Conservation (phyloP, 2,329 filamentous ascomycete genomes). For the Sporothrix variecibatus region DNA sequence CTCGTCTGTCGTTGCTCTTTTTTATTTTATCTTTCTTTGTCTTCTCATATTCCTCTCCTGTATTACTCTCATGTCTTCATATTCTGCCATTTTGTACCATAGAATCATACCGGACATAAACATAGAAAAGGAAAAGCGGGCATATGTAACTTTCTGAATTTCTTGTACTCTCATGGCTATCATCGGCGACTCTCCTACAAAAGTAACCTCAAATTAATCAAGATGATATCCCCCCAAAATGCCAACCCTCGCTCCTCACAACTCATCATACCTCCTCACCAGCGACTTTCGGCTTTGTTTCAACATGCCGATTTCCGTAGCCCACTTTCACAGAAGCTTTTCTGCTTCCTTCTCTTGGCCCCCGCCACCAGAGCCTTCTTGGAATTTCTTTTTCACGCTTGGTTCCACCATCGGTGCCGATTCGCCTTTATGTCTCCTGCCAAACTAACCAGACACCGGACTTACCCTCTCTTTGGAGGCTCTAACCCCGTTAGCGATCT, state of each 20-base stretch:
- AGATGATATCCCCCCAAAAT: neutral
- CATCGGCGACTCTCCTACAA: conserved; percentile 2
- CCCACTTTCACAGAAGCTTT: neutral
- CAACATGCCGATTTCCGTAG: neutral
- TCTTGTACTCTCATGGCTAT: neutral
- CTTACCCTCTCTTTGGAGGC: neutral
- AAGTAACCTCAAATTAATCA: neutral
- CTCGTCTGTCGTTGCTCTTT: no score
- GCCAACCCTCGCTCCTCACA: neutral
- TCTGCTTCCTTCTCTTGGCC: neutral
- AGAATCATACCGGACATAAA: neutral
- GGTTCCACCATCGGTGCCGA: conserved; percentile 19
- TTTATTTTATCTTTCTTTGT: neutral
- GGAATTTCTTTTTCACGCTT: neutral
- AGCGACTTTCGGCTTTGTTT: neutral
- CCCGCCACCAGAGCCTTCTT: neutral
- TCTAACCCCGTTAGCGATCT: conserved; percentile 6
- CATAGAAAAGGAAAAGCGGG: neutral
- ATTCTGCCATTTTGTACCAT: neutral
- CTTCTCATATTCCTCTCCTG: neutral
- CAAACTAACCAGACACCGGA: neutral
- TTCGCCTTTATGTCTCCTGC: neutral
- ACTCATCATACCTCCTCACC: neutral
- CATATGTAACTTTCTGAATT: neutral
- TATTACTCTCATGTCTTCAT: neutral